Evolutionary conservation across 352 stramenopile species (phyloP).

Genomic region (Phytophthora pistaciae): DNA sequence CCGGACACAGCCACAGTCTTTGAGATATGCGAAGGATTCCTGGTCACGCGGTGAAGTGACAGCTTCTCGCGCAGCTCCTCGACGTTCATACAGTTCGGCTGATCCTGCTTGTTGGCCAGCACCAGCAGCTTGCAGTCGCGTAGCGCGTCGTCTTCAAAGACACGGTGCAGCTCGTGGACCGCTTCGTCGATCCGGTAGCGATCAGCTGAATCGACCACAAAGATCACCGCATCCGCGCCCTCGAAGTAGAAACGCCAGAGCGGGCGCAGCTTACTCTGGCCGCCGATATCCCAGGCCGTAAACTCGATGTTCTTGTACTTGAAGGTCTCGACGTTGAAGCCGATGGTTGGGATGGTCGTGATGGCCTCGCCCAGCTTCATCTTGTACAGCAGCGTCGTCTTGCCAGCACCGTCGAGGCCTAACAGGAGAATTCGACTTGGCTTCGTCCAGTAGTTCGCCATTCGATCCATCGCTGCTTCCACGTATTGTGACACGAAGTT

Average conservation of each 20-base stretch:
- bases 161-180: constrained; percentile 40
- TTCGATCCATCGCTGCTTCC: constrained; percentile 33
- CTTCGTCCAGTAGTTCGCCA: constrained; percentile 48
- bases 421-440: constrained; percentile 84
- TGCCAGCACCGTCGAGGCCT: constrained; percentile 94
- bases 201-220: constrained; percentile 81
- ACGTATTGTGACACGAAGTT: constrained; percentile 45
- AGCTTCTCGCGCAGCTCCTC: constrained; percentile 42
- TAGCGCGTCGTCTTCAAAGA: constrained; percentile 56
- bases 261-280: constrained; percentile 69
- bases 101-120: constrained; percentile 59
- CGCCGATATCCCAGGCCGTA: constrained; percentile 85
- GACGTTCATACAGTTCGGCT: constrained; percentile 33
- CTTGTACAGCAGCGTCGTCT: constrained; percentile 96
- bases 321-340: constrained; percentile 86
- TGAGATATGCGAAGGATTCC: constrained; percentile 42
- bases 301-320: constrained; percentile 77
- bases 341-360: constrained; percentile 79
- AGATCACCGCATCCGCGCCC: constrained; percentile 80
- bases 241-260: constrained; percentile 84
- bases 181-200: constrained; percentile 57
- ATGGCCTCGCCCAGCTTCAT: constrained; percentile 76
- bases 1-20: constrained; percentile 40
- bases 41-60: constrained; percentile 41
- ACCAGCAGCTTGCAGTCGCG: constrained; percentile 47